Conservation (phyloP, 306 rosid species). For the Quercus dentata region DNA sequence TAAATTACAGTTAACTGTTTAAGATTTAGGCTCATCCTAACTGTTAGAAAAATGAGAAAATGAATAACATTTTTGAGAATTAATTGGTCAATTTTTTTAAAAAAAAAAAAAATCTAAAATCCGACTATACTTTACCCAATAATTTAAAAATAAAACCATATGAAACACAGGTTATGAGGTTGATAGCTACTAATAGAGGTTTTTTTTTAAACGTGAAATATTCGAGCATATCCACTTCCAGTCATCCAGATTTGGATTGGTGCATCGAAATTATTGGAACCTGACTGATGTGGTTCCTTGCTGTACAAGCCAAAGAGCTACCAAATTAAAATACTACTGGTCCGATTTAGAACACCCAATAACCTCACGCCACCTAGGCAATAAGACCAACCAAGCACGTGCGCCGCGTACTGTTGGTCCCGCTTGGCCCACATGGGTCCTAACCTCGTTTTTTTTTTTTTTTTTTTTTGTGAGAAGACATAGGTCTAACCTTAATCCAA, state of each 20-base stretch:
- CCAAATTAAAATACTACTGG: neutral
- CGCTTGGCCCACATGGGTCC: constrained; percentile 20
- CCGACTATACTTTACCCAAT: too few species aligned
- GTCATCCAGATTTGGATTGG: constrained; percentile 12
- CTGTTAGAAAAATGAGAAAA: too few species aligned
- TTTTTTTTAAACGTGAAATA: constrained; percentile 14
- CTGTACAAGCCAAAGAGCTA: constrained; percentile 29
- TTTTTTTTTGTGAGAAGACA: too few species aligned
- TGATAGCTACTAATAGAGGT: too few species aligned
- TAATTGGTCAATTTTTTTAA: too few species aligned
- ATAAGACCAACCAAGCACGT: constrained; percentile 14
- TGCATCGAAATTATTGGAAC: constrained; percentile 38
- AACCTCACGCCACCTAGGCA: constrained; percentile 17
- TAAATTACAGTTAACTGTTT: too few species aligned
- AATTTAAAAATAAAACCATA: too few species aligned
- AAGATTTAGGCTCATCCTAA: too few species aligned
- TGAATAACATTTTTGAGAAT: too few species aligned
- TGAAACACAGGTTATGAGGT: too few species aligned
- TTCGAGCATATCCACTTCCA: constrained; percentile 45
- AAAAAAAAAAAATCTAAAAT: too few species aligned
- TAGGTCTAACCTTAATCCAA: neutral
- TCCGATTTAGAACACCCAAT: constrained; percentile 25
- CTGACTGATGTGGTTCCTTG: constrained; percentile 77
- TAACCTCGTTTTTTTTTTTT: neutral
- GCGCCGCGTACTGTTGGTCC: constrained; percentile 48